Conservation (phyloP, 805 yeast genomes). For the Lachancea quebecensis region DNA sequence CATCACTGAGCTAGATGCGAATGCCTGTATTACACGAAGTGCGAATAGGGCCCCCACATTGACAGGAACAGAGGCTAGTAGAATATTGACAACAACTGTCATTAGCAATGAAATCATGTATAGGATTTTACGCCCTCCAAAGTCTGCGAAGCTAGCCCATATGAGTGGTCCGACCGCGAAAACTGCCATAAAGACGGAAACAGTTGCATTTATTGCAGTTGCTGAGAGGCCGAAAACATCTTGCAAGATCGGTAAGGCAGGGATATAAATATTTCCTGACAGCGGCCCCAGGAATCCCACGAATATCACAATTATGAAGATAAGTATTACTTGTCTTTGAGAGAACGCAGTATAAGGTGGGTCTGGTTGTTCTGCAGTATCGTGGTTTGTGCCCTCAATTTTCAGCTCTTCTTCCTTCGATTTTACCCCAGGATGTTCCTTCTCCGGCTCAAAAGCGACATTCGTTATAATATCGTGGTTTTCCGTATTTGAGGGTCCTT, state of each 20-base stretch:
- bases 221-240: conserved; percentile 36
- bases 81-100: conserved; percentile 56
- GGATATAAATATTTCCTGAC: conserved; percentile 52
- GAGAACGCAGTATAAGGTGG: conserved; percentile 34
- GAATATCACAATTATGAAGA: conserved; percentile 37
- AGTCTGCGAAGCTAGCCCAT: conserved; percentile 52
- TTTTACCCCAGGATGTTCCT: not conserved
- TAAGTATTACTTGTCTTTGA: conserved; percentile 25
- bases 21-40: conserved; percentile 62
- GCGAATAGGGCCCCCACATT: conserved; percentile 66
- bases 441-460: no score
- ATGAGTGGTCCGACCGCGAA: conserved; percentile 50
- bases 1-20: conserved; percentile 85
- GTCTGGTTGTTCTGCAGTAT: not conserved
- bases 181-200: conserved; percentile 50
- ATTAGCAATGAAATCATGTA: conserved; percentile 50
- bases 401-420: not conserved
- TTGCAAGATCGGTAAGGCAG: conserved; percentile 42
- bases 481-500: not conserved
- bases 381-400: not conserved
- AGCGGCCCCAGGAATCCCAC: conserved; percentile 53
- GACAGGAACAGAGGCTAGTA: conserved; percentile 53
- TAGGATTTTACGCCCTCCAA: conserved; percentile 59
- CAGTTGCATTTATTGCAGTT: conserved; percentile 46
- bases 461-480: not conserved